These are phyloP conservation scores for Yamadazyma dushanensis DNA, from an alignment of 1,139 yeast genomes.

Conservation along the genomic window DNA sequence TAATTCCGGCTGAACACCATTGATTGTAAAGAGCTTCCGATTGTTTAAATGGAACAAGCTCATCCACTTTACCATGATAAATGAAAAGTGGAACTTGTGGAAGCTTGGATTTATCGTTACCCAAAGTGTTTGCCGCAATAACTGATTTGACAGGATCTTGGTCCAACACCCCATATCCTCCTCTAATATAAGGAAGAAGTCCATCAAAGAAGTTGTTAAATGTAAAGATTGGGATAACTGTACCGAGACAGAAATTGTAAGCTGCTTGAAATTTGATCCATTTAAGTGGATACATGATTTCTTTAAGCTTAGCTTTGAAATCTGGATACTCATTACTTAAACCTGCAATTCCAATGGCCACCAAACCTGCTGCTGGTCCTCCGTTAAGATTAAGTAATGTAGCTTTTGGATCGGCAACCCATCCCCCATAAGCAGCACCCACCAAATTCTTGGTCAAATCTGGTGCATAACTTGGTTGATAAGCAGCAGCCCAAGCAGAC, in stretches of 20 bases:
- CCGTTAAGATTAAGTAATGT: slow-evolving; percentile 26
- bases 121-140: slow-evolving; percentile 23
- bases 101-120: slow-evolving; percentile 13
- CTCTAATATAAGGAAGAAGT: slow-evolving; percentile 15
- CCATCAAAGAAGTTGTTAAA: slow-evolving; percentile 19
- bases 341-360: slow-evolving; percentile 29
- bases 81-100: slow-evolving; percentile 37
- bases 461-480: slow-evolving; percentile 33
- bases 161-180: slow-evolving; percentile 19
- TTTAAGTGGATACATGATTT: slow-evolving; percentile 15
- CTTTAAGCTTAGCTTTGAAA: slow-evolving; percentile 11
- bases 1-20: slow-evolving; percentile 33
- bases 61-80: slow-evolving; percentile 32
- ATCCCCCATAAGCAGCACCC: slow-evolving; percentile 38
- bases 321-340: slow-evolving; percentile 29
- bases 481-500: slow-evolving; percentile 34
- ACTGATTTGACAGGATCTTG: slow-evolving; percentile 16
- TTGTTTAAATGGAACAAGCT: slow-evolving; percentile 27
- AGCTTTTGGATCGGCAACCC: slow-evolving; percentile 28
- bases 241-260: slow-evolving; percentile 17
- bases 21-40: slow-evolving; percentile 25
- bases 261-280: slow-evolving; percentile 15
- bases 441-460: slow-evolving; percentile 24
- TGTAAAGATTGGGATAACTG: slow-evolving; percentile 14
- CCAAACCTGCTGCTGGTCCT: slow-evolving; percentile 28